A percentile compares a stretch with the other conserved stretches of the same genome.
phyloP scores from a whole-genome alignment of 2,329 filamentous ascomycete genomes.

The Fusarium udum region DNA sequence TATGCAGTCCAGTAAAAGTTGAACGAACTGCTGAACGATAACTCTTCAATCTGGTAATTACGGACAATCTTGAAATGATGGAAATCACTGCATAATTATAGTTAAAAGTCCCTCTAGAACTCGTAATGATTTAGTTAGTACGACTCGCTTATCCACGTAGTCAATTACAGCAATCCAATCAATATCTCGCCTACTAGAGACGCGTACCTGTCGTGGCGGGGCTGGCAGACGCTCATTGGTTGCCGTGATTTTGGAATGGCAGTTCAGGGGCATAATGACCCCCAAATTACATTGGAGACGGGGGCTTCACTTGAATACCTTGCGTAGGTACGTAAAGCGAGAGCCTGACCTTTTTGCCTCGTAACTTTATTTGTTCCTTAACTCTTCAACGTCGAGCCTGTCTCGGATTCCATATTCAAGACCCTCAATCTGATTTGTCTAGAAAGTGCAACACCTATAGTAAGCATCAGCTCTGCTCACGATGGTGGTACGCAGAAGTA shows the following conservation, averaged over 20 bases:
- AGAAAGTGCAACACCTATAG: background rate
- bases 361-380: background rate
- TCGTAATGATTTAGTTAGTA: background rate
- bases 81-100: background rate
- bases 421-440: background rate
- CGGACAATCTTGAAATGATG: background rate
- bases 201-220: slow-evolving; percentile 12
- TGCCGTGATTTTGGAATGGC: background rate
- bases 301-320: slow-evolving; percentile 7
- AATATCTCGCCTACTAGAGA: slow-evolving; percentile 27
- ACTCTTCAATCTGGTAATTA: background rate
- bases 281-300: slow-evolving; percentile 26
- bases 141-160: slow-evolving; percentile 10
- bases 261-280: slow-evolving; percentile 30
- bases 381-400: background rate
- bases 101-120: background rate
- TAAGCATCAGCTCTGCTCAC: background rate
- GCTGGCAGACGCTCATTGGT: slow-evolving; percentile 12
- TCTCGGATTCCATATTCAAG: background rate
- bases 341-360: slow-evolving; percentile 8
- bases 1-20: background rate
- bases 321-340: slow-evolving; percentile 9
- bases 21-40: background rate
- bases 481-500: slow-evolving; percentile 35
- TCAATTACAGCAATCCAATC: slow-evolving; percentile 13